Evolutionary conservation across 2,329 filamentous ascomycete genomes (phyloP).

Genomic region (Sarocladiaceae sp.): DNA sequence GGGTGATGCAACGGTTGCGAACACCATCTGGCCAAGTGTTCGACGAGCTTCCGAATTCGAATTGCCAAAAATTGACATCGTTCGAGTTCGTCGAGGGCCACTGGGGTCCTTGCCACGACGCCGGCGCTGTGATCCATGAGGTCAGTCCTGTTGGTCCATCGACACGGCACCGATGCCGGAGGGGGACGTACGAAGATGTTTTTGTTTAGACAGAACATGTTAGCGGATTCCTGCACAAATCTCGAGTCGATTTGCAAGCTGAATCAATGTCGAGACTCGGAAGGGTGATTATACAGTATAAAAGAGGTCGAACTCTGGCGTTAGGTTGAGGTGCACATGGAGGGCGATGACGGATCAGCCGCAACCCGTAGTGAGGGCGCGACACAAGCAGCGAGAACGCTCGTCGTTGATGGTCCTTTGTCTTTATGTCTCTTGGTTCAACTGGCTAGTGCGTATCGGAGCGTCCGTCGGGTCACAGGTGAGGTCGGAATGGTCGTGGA

Average conservation of each 20-base stretch:
- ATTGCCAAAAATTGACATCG: constrained; percentile 35
- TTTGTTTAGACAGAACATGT: constrained; percentile 10
- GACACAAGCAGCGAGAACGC: constrained; percentile 3
- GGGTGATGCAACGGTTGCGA: constrained; percentile 25
- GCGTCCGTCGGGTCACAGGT: neutral
- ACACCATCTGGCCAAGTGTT: constrained; percentile 29
- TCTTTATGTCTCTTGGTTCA: neutral
- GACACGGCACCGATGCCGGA: neutral
- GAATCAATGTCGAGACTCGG: too few relatives aligned
- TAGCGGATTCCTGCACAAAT: neutral
- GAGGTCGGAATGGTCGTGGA: neutral
- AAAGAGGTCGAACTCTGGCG: neutral
- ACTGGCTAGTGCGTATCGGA: neutral
- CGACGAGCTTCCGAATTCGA: constrained; percentile 25
- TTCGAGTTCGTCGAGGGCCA: constrained; percentile 26
- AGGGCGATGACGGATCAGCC: constrained; percentile 6
- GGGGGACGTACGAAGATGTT: constrained; percentile 18
- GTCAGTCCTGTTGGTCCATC: neutral
- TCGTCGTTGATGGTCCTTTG: neutral
- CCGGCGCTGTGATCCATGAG: neutral
- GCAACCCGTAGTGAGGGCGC: neutral
- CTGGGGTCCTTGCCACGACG: constrained; percentile 2
- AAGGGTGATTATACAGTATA: too few relatives aligned
- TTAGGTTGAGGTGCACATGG: constrained; percentile 1
- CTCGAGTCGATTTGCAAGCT: too few relatives aligned